These are phyloP conservation scores for Erysimum pusillum DNA, from an alignment of 441 rosid species.

Conservation along the genomic window DNA sequence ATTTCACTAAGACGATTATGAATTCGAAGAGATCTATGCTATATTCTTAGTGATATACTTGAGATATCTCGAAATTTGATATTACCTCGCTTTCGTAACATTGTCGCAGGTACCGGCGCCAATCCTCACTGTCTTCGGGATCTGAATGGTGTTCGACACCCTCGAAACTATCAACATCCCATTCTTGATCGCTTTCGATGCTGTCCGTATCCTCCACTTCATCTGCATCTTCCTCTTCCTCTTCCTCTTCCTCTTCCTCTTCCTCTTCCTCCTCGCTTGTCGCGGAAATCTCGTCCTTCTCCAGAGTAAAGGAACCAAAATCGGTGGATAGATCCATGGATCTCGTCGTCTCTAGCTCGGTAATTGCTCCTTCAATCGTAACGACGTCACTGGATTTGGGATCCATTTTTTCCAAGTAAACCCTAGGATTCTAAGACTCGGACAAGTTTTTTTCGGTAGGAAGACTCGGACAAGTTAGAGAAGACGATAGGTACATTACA, in stretches of 20 bases:
- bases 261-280: not conserved
- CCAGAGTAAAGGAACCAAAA: not conserved
- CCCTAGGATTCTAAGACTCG: not conserved
- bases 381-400: not conserved
- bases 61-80: no score
- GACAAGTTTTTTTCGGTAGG: no score
- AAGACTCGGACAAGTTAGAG: not conserved
- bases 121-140: not conserved
- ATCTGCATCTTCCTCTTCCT: not conserved
- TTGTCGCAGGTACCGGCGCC: not conserved
- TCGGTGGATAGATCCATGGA: not conserved
- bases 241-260: not conserved
- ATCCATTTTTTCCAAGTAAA: not conserved
- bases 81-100: constrained; percentile 6
- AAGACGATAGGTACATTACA: not conserved
- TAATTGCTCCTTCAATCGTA: not conserved
- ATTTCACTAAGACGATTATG: no score
- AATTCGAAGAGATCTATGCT: no score
- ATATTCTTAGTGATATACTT: no score
- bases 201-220: not conserved
- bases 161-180: constrained; percentile 5
- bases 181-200: constrained; percentile 2
- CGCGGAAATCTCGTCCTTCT: not conserved
- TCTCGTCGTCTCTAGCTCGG: not conserved
- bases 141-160: not conserved